Evolutionary conservation across 257 asterid species (phyloP).

Genomic region (Ligustrum vulgare): DNA sequence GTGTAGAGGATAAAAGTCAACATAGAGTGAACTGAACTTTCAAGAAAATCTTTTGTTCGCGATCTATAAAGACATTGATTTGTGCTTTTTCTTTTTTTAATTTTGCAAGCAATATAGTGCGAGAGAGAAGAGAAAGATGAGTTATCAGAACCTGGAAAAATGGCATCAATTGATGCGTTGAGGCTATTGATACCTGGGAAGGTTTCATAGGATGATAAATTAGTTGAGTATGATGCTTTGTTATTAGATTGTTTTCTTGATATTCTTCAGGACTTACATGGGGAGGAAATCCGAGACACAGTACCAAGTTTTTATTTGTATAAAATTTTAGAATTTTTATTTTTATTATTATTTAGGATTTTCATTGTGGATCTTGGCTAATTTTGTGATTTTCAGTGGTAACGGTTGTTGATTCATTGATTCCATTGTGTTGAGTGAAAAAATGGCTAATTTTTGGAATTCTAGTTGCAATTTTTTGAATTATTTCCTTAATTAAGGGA

Average conservation of each 20-base stretch:
- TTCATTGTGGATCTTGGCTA: not conserved
- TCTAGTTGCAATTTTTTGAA: too few species aligned
- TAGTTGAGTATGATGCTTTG: slow-evolving; percentile 93
- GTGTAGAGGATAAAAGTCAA: too few species aligned
- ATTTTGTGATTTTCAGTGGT: slow-evolving; percentile 1
- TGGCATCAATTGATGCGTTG: slow-evolving; percentile 96
- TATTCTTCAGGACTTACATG: slow-evolving; percentile 91
- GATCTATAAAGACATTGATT: slow-evolving; percentile 17
- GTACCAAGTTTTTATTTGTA: slow-evolving; percentile 36
- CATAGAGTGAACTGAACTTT: slow-evolving; percentile 21
- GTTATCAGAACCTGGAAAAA: slow-evolving; percentile 53
- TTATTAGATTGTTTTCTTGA: slow-evolving; percentile 92
- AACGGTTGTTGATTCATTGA: slow-evolving; percentile 2
- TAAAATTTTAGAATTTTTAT: not conserved
- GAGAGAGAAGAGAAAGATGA: slow-evolving; percentile 31
- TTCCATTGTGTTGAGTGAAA: slow-evolving; percentile 1
- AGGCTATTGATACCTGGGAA: slow-evolving; percentile 86
- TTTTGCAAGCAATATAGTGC: slow-evolving; percentile 19
- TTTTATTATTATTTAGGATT: not conserved
- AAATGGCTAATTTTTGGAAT: slow-evolving; percentile 1
- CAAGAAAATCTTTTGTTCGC: slow-evolving; percentile 26
- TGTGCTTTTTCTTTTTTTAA: not conserved
- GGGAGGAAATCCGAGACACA: slow-evolving; percentile 82
- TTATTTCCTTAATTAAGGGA: too few species aligned
- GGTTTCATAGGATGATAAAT: slow-evolving; percentile 94